Conservation (phyloP, 2,329 filamentous ascomycete species). For the Colletotrichum sp. region DNA sequence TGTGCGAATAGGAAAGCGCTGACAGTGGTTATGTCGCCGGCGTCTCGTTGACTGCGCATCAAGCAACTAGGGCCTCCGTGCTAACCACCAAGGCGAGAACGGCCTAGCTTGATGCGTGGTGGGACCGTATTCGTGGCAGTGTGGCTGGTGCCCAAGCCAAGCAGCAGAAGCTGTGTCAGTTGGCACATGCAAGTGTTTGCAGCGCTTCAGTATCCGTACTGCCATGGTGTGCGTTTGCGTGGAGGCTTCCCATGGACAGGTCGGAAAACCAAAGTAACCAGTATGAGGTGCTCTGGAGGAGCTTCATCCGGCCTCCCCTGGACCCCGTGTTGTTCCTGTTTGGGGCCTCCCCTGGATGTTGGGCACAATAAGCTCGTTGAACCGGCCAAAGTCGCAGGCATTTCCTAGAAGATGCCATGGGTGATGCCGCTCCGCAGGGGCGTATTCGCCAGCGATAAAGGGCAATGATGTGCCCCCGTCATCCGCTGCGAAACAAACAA, state of each 20-base stretch:
- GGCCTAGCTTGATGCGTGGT: neutral
- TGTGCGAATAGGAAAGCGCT: neutral
- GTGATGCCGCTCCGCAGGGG: neutral
- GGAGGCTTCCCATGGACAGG: neutral
- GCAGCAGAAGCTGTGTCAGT: neutral
- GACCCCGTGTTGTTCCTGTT: neutral
- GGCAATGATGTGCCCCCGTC: neutral
- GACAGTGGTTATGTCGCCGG: neutral
- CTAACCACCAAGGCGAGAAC: neutral
- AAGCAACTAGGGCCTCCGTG: neutral
- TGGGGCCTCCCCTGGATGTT: neutral
- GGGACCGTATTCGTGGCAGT: conserved; percentile 7
- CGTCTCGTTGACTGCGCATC: neutral
- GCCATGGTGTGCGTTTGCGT: neutral
- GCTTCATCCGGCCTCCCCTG: neutral
- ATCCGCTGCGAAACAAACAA: neutral
- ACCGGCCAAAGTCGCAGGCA: neutral
- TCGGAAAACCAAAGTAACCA: neutral
- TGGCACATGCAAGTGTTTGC: neutral
- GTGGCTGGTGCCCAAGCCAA: conserved; percentile 5
- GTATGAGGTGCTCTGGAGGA: neutral
- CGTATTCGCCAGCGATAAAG: neutral
- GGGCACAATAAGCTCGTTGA: neutral
- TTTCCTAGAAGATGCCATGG: neutral
- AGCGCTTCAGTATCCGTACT: neutral